These are phyloP conservation scores for Xylariaceae sp. DNA, from an alignment of 2,329 filamentous ascomycete genomes.

Conservation along the genomic window DNA sequence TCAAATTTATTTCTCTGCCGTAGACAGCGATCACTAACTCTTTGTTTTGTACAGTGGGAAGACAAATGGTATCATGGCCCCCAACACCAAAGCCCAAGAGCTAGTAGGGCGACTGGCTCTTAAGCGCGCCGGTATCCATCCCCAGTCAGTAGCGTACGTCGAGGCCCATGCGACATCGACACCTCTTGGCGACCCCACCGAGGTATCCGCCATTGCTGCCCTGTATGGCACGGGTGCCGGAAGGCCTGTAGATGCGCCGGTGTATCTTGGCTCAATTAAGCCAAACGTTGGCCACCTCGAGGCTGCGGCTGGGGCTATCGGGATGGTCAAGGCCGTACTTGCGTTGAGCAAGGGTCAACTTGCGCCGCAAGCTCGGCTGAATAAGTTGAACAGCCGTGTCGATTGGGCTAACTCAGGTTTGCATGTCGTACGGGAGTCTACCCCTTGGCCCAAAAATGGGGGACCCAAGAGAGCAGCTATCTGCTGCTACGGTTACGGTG, in stretches of 20 bases:
- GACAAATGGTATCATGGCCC: slow-evolving; percentile 14
- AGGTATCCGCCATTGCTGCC: slow-evolving; percentile 37
- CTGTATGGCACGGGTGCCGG: slow-evolving; percentile 18
- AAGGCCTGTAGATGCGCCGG: slow-evolving; percentile 1
- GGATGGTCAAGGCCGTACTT: slow-evolving; percentile 38
- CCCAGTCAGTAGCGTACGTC: slow-evolving; percentile 1
- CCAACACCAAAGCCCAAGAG: not conserved
- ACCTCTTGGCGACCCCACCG: slow-evolving; percentile 17
- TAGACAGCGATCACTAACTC: no score
- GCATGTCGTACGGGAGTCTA: slow-evolving; percentile 31
- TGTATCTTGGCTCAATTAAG: slow-evolving; percentile 40
- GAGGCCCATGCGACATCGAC: slow-evolving; percentile 15
- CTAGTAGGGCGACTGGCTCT: slow-evolving; percentile 1
- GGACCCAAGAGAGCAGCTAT: slow-evolving; percentile 36
- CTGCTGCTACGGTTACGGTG: slow-evolving; percentile 44
- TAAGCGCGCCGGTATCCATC: not conserved
- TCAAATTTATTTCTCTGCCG: no score
- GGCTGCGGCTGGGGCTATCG: slow-evolving; percentile 37
- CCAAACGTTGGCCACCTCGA: slow-evolving; percentile 43
- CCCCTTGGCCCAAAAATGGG: slow-evolving; percentile 28
- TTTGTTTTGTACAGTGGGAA: no score
- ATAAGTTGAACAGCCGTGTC: slow-evolving; percentile 41
- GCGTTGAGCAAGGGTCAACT: slow-evolving; percentile 32
- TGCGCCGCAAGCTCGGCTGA: slow-evolving; percentile 44
- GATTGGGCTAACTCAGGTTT: slow-evolving; percentile 39